phyloP scores from a whole-genome alignment of 164 flowering plant genomes.

The Nymphaea thermarum region DNA sequence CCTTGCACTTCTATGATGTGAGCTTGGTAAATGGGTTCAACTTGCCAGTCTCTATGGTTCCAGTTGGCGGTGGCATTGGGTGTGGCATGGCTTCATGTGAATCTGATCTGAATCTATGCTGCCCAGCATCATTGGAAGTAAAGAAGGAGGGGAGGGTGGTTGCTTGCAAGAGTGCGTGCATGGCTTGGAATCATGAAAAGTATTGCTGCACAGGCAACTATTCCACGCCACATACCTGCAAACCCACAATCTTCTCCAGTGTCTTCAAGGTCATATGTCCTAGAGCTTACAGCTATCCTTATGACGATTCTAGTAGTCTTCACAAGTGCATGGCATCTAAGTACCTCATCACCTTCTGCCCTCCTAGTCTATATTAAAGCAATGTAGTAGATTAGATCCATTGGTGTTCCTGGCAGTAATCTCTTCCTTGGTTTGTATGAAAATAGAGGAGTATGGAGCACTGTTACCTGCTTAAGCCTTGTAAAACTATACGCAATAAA shows the following conservation, averaged over 20 bases:
- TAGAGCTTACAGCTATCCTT: conserved; percentile 79
- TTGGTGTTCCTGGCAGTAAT: too few species aligned
- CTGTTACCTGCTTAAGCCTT: too few species aligned
- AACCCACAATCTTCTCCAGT: conserved; percentile 49
- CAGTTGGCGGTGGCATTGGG: conserved; percentile 54
- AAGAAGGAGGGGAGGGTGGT: conserved; percentile 43
- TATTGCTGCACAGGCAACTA: conserved; percentile 86
- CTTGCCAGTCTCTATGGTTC: conserved; percentile 65
- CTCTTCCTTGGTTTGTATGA: too few species aligned
- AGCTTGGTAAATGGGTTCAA: conserved; percentile 79
- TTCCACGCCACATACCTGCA: conserved; percentile 45
- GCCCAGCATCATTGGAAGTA: conserved; percentile 59
- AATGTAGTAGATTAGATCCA: neutral
- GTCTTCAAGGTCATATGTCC: conserved; percentile 85
- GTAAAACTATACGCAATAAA: too few species aligned
- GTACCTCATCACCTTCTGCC: conserved; percentile 86
- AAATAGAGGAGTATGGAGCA: too few species aligned
- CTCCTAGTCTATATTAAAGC: conserved; percentile 25
- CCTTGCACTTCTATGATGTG: conserved; percentile 58
- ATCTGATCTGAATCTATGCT: conserved; percentile 49
- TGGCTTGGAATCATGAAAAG: conserved; percentile 46
- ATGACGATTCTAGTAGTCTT: conserved; percentile 75
- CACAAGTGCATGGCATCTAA: conserved; percentile 77
- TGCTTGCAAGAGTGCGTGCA: conserved; percentile 79
- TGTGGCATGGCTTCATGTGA: conserved; percentile 63